phyloP scores from a whole-genome alignment of 2,329 filamentous ascomycete genomes.

The Calonectria crousiana region DNA sequence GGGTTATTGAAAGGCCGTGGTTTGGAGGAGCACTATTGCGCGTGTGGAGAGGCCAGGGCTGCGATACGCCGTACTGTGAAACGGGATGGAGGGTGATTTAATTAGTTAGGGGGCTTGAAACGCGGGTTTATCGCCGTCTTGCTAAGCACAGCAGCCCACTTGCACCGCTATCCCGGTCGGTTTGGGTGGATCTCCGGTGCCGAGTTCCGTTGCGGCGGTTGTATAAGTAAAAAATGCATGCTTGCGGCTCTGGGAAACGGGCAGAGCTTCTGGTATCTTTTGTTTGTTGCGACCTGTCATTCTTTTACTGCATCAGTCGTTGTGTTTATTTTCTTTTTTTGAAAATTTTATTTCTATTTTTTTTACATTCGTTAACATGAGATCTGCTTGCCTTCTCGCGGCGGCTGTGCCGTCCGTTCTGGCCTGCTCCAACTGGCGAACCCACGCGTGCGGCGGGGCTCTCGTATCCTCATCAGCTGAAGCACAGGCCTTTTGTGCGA shows the following conservation, averaged over 20 bases:
- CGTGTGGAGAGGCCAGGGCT: background rate
- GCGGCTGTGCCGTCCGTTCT: slow-evolving; percentile 26
- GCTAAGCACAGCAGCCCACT: background rate
- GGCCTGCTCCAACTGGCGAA: slow-evolving; percentile 7
- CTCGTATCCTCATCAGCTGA: background rate
- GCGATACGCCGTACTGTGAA: slow-evolving; percentile 7
- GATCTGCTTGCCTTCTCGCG: slow-evolving; percentile 15
- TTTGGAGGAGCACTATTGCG: background rate
- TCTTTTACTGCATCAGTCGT: slow-evolving; percentile 4
- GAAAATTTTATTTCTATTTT: background rate
- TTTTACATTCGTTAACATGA: slow-evolving; percentile 1
- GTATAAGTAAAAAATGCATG: slow-evolving; percentile 10
- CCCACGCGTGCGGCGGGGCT: slow-evolving; percentile 11
- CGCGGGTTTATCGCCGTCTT: background rate
- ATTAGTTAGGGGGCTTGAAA: slow-evolving; percentile 12
- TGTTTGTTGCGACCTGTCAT: background rate
- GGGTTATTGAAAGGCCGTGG: slow-evolving; percentile 10
- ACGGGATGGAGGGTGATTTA: background rate
- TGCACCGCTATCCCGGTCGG: background rate
- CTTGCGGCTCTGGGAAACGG: background rate
- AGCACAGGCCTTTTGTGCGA: background rate
- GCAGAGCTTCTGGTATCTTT: background rate
- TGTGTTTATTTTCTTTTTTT: background rate
- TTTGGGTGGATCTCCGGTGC: background rate
- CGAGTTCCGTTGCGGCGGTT: slow-evolving; percentile 9